Conservation (phyloP, 1,284 basidiomycete species). For the Sanghuangporus sanghuang region DNA sequence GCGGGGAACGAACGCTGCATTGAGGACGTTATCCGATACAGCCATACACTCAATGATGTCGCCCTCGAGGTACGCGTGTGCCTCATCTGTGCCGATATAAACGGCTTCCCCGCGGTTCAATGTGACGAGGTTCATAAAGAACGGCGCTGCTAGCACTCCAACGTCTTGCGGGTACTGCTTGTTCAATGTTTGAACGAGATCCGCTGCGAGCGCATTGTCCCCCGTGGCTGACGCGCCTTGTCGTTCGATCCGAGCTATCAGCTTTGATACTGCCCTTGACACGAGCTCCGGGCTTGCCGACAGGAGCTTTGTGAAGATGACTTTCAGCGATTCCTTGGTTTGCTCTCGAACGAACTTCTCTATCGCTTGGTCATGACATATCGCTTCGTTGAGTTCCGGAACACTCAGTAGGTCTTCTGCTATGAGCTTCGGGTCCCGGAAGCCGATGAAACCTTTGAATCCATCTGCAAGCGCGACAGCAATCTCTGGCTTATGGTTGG, state of each 20-base stretch:
- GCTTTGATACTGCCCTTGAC: slow-evolving; percentile 31
- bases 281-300: slow-evolving; percentile 31
- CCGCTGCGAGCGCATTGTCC: slow-evolving; percentile 28
- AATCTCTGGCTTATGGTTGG: slow-evolving; percentile 67
- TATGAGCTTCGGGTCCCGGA: slow-evolving; percentile 45
- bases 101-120: slow-evolving; percentile 53
- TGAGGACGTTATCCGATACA: slow-evolving; percentile 32
- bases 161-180: slow-evolving; percentile 56
- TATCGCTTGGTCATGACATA: slow-evolving; percentile 29
- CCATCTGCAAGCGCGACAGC: slow-evolving; percentile 56
- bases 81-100: slow-evolving; percentile 60
- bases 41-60: slow-evolving; percentile 36
- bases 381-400: slow-evolving; percentile 41
- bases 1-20: slow-evolving; percentile 29
- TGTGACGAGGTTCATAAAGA: slow-evolving; percentile 55
- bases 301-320: slow-evolving; percentile 43
- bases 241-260: slow-evolving; percentile 35
- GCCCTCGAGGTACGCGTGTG: slow-evolving; percentile 64
- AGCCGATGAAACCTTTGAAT: slow-evolving; percentile 61
- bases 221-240: slow-evolving; percentile 21
- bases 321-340: slow-evolving; percentile 29
- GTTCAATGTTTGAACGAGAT: slow-evolving; percentile 43
- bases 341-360: not conserved
- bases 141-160: slow-evolving; percentile 56
- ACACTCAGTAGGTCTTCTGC: slow-evolving; percentile 40